Conservation (phyloP, 2,329 filamentous ascomycete species). For the Hawksworthiomyces lignivorus region DNA sequence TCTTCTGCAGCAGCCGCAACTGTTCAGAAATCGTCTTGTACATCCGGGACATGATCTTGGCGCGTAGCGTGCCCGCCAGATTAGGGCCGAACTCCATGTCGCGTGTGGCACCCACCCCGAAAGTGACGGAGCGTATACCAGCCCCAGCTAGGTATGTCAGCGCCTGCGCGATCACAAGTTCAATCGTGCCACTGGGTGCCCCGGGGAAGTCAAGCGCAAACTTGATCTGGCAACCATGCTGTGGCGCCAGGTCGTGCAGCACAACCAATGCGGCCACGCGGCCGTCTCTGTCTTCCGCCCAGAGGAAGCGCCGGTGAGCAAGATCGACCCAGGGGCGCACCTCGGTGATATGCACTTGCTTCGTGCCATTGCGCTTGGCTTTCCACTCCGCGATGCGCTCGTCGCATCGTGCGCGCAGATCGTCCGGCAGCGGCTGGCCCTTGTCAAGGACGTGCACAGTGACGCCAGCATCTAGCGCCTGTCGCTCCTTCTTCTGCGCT, state of each 20-base stretch:
- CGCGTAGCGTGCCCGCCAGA: slow-evolving; percentile 69
- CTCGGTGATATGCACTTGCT: slow-evolving; percentile 83
- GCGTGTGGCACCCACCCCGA: slow-evolving; percentile 72
- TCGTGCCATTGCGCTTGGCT: slow-evolving; percentile 65
- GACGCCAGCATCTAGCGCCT: slow-evolving; percentile 75
- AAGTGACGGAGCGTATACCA: slow-evolving; percentile 66
- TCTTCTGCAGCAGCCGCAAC: slow-evolving; percentile 75
- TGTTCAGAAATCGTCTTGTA: slow-evolving; percentile 79
- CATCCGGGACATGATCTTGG: slow-evolving; percentile 72
- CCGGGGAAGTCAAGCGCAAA: slow-evolving; percentile 91
- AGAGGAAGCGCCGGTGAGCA: slow-evolving; percentile 78
- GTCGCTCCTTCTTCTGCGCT: slow-evolving; percentile 67
- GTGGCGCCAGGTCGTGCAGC: slow-evolving; percentile 70
- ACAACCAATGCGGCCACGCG: slow-evolving; percentile 72
- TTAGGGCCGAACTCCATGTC: slow-evolving; percentile 74
- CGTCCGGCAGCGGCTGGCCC: slow-evolving; percentile 47
- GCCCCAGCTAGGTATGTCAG: slow-evolving; percentile 44
- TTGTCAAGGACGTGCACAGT: slow-evolving; percentile 60
- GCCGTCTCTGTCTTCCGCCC: slow-evolving; percentile 65
- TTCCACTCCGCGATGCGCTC: slow-evolving; percentile 74
- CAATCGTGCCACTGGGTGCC: slow-evolving; percentile 79
- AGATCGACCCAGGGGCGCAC: slow-evolving; percentile 82
- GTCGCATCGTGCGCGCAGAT: slow-evolving; percentile 62
- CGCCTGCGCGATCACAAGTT: slow-evolving; percentile 68
- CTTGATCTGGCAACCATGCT: slow-evolving; percentile 88